Percentiles rank a stretch among this genome's conserved stretches.
Evolutionary conservation across 768 basidiomycete species (phyloP).

Genomic region (Russula sp.): DNA sequence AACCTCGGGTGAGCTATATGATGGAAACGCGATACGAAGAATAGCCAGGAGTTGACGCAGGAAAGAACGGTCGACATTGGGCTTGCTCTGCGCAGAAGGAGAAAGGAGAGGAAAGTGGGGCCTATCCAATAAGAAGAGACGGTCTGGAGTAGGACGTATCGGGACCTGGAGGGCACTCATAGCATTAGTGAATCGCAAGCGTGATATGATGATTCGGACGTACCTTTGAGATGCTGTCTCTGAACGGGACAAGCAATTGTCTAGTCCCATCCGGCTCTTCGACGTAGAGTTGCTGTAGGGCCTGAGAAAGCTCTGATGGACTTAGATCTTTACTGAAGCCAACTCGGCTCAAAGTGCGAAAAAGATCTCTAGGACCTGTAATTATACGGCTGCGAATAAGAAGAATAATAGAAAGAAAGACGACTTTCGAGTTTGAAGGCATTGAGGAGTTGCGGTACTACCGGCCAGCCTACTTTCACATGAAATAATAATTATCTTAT

Average conservation of each 20-base stretch:
- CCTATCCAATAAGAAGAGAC: conserved; percentile 50
- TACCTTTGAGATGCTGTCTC: conserved; percentile 62
- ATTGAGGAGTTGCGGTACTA: not conserved
- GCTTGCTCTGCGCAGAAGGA: conserved; percentile 42
- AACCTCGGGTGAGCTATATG: conserved; percentile 62
- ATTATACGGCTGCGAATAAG: conserved; percentile 23
- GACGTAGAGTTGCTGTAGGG: conserved; percentile 62
- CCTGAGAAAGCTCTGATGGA: conserved; percentile 44
- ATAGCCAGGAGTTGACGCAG: conserved; percentile 72
- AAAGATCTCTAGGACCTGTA: conserved; percentile 24
- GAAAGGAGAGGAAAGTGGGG: conserved; percentile 60
- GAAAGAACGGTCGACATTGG: conserved; percentile 68
- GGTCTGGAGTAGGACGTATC: conserved; percentile 49
- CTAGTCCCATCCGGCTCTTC: conserved; percentile 56
- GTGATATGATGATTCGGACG: conserved; percentile 25
- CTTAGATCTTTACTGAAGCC: not conserved
- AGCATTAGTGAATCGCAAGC: not conserved
- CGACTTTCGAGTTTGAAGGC: not conserved
- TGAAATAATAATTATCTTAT: conserved; percentile 13
- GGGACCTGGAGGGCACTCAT: conserved; percentile 38
- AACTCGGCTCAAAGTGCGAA: conserved; percentile 15
- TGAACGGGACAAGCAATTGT: conserved; percentile 64
- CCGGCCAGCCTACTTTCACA: not conserved
- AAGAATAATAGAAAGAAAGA: conserved; percentile 16
- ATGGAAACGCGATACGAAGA: conserved; percentile 68